A percentile compares a stretch with the other conserved stretches of the same genome.
phyloP scores from a whole-genome alignment of 768 basidiomycete species.

The Lenzites betulinus region DNA sequence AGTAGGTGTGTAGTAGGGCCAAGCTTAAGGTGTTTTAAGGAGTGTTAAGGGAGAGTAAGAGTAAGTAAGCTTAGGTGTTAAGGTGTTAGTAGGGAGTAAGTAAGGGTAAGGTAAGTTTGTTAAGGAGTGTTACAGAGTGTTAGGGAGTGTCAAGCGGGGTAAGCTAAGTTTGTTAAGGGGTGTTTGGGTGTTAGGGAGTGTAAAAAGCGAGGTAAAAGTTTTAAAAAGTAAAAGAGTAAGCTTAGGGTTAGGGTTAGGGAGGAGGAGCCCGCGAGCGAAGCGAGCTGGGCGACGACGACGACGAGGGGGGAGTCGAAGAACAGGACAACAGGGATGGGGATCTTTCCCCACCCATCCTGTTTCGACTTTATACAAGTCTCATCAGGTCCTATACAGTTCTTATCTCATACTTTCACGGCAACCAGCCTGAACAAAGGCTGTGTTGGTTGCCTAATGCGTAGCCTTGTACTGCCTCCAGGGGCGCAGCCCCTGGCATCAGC shows the following conservation, averaged over 20 bases:
- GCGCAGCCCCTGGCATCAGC: too few species aligned
- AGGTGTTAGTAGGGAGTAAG: too few species aligned
- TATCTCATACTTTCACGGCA: neutral
- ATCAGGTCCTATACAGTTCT: neutral
- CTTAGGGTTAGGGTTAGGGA: neutral
- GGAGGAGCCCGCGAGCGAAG: neutral
- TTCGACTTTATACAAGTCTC: neutral
- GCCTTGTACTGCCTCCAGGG: too few species aligned
- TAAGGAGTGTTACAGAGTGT: too few species aligned
- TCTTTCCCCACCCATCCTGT: neutral
- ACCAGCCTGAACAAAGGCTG: neutral
- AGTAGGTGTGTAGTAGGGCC: too few species aligned
- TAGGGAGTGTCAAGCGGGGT: too few species aligned
- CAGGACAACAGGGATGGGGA: neutral
- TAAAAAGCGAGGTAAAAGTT: neutral
- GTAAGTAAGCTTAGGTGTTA: too few species aligned
- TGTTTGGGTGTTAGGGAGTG: neutral
- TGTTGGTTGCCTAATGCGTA: too few species aligned
- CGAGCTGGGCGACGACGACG: neutral
- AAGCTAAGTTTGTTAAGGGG: too few species aligned
- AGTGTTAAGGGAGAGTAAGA: too few species aligned
- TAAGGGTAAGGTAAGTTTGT: too few species aligned
- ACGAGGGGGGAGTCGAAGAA: neutral
- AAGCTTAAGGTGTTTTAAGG: too few species aligned
- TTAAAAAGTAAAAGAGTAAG: neutral